Evolutionary conservation across 202 grass and related monocot genomes (phyloP).

Genomic region (Carex sylvatica): DNA sequence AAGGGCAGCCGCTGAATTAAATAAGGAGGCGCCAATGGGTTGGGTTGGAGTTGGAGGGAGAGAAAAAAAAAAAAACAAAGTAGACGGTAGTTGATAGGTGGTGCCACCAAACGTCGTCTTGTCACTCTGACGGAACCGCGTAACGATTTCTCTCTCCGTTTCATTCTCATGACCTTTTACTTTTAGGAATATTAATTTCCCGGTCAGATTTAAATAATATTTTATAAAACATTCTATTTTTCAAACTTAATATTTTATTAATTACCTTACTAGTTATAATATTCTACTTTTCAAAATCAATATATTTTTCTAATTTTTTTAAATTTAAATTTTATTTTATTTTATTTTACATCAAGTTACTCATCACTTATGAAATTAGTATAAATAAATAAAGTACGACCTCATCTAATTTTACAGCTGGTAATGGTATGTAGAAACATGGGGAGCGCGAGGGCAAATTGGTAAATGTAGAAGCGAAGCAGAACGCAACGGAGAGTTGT

Average conservation of each 20-base stretch:
- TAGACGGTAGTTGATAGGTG: constrained; percentile 27
- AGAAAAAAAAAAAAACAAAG: no score
- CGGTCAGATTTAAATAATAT: background rate
- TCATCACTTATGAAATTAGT: no score
- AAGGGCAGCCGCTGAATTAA: constrained; percentile 15
- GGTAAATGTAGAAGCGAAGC: background rate
- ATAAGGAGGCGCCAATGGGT: constrained; percentile 16
- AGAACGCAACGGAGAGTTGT: background rate
- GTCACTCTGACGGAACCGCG: constrained; percentile 38
- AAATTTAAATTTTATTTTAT: no score
- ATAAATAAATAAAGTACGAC: no score
- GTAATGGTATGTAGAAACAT: background rate
- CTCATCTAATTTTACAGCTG: background rate
- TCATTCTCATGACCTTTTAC: background rate
- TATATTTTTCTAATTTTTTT: no score
- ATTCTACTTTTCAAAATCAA: no score
- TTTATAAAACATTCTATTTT: no score
- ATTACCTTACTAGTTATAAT: no score
- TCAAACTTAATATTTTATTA: no score
- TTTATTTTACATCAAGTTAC: no score
- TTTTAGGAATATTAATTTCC: no score
- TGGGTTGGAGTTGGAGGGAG: constrained; percentile 10
- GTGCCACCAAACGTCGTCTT: constrained; percentile 52
- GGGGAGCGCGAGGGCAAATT: background rate
- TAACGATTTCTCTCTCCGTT: background rate